These are phyloP conservation scores for Solanum tarijense DNA, from an alignment of 257 asterid genomes.

Conservation along the genomic window DNA sequence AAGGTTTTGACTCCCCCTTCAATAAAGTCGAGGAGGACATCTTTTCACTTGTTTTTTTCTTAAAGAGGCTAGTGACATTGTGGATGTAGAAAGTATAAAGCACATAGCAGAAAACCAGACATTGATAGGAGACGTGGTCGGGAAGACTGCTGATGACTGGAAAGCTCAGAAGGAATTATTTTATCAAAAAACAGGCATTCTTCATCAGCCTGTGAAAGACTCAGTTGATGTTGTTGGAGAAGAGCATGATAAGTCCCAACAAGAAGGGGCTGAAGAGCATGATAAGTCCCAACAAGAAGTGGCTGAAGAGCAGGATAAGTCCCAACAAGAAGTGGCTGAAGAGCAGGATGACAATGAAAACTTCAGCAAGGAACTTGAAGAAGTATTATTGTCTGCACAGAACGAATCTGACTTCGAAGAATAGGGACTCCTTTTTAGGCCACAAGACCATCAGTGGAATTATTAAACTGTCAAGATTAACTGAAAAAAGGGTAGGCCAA, in stretches of 20 bases:
- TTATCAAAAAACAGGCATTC: constrained; percentile 37
- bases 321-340: neutral
- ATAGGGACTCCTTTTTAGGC: neutral
- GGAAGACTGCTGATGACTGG: constrained; percentile 52
- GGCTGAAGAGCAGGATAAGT: neutral
- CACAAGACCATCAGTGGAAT: neutral
- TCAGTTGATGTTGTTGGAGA: neutral
- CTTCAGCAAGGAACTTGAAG: constrained; percentile 29
- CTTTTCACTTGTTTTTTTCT: neutral
- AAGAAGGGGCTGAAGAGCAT: neutral
- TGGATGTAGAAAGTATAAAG: constrained; percentile 52
- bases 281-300: neutral
- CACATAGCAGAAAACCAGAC: constrained; percentile 47
- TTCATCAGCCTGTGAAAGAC: constrained; percentile 1
- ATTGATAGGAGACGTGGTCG: constrained; percentile 49
- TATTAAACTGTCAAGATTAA: neutral
- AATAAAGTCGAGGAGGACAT: neutral
- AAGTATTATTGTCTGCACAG: constrained; percentile 4
- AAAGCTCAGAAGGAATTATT: constrained; percentile 40
- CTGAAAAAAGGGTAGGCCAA: neutral
- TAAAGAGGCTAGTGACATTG: constrained; percentile 51
- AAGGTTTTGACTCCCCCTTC: neutral
- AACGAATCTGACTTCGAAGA: constrained; percentile 5
- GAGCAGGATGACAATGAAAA: neutral
- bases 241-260: neutral